phyloP scores from a whole-genome alignment of 768 basidiomycete species.

The Scleroderma citrinum region DNA sequence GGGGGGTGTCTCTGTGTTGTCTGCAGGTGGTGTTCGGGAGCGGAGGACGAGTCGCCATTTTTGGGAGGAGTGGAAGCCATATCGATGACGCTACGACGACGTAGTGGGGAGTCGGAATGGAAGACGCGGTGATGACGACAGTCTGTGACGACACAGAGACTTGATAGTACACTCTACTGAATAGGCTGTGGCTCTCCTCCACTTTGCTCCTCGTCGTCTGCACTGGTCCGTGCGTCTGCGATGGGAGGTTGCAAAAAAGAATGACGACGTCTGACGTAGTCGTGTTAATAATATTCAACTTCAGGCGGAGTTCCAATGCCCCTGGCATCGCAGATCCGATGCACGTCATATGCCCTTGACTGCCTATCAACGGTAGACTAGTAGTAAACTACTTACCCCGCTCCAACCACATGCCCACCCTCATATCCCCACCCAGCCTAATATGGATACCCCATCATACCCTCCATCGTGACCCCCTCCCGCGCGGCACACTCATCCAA shows the following conservation, averaged over 20 bases:
- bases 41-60: constrained; percentile 29
- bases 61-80: constrained; percentile 26
- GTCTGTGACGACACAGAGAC: constrained; percentile 15
- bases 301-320: constrained; percentile 37
- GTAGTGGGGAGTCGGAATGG: constrained; percentile 1
- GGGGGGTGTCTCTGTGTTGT: constrained; percentile 16
- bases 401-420: constrained; percentile 6
- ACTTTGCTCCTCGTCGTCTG: constrained; percentile 9
- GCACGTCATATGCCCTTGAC: constrained; percentile 24
- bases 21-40: constrained; percentile 6
- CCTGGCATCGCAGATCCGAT: constrained; percentile 30
- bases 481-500: constrained; percentile 11
- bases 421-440: constrained; percentile 3
- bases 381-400: constrained; percentile 4
- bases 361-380: constrained; percentile 9
- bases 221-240: constrained; percentile 27
- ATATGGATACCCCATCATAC: constrained; percentile 7
- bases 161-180: neutral
- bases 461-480: constrained; percentile 4
- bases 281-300: constrained; percentile 38
- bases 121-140: constrained; percentile 20
- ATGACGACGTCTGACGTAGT: constrained; percentile 42
- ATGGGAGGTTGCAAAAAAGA: constrained; percentile 28
- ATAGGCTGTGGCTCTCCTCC: no score
- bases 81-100: constrained; percentile 17